Base-by-base conservation (phyloP, 768 basidiomycete genomes). In the Clavulina sp. region DNA sequence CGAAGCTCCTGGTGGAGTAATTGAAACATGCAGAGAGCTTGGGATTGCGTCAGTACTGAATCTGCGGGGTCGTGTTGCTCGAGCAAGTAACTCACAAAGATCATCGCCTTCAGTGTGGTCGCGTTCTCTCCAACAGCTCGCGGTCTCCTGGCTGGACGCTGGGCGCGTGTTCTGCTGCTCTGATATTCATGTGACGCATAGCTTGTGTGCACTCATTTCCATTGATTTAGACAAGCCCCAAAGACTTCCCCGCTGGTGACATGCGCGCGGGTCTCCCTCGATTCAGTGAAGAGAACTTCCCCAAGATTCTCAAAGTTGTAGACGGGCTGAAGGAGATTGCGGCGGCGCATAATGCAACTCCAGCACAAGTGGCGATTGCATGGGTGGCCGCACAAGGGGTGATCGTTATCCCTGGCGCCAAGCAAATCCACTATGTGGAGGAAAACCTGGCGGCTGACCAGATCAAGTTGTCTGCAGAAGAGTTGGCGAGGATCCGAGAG, bases 101-200 rank as follows among this genome's bases (percentile, higher is more conserved):
- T n/a, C n/a, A n/a, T n/a, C n/a, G n/a, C n/a, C n/a, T 16, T 16
- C 1, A 46, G 43, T 41, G 65, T 74, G 19, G 62, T 78, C 5
- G 71, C 72, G 1, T 77, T 75, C 52, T 68, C 70, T 1, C 76
- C 75, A 1, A 64, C 77, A 24, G 74, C 73, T 18, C 64, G 73
- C 30, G 75, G 74, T 2, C 52, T 76, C n/a, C 56, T 75, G 48
- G 74, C 71, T 0, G 73, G 75, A 2, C 59, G 62, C 51, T 68
- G 65, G 49, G 70, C 70, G 50, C 54, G 66, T 9, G 34, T 9
- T 38, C 34, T 38, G 9, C 9, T 19, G 19, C 34, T 19, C 19
- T 19, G 34, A n/a, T n/a, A n/a, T n/a, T n/a, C n/a, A n/a, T n/a
- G n/a, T n/a, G n/a, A n/a, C n/a, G n/a, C n/a, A n/a, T n/a, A n/a